phyloP scores from a whole-genome alignment of 2,329 filamentous ascomycete genomes.

The Arthrobotrys pseudoclavata region DNA sequence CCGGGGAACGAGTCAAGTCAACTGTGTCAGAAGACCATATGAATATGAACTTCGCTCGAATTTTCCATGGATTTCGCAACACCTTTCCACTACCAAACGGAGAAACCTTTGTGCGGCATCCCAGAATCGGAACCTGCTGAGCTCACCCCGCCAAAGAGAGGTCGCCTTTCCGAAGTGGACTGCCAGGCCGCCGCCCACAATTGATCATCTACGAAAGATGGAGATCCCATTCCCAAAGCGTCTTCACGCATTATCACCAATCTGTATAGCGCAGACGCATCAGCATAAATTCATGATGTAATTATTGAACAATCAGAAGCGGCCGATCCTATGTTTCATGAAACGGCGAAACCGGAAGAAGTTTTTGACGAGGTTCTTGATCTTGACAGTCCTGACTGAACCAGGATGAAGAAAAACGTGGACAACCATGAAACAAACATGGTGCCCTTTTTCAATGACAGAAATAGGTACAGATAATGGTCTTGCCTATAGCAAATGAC shows the following conservation, averaged over 20 bases:
- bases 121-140: neutral
- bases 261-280: neutral
- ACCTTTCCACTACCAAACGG: neutral
- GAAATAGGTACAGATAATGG: slow-evolving; percentile 35
- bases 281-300: neutral
- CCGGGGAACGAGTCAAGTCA: neutral
- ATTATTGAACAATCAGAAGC: neutral
- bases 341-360: slow-evolving; percentile 37
- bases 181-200: neutral
- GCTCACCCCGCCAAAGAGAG: neutral
- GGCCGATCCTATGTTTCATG: slow-evolving; percentile 48
- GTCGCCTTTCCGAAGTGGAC: neutral
- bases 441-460: slow-evolving; percentile 7
- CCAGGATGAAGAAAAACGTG: slow-evolving; percentile 35
- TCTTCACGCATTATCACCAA: slow-evolving; percentile 10
- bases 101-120: neutral
- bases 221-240: neutral
- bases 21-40: neutral
- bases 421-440: slow-evolving; percentile 39
- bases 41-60: neutral
- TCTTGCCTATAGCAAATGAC: neutral
- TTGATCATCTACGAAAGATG: neutral
- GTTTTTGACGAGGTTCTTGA: slow-evolving; percentile 18
- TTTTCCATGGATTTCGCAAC: neutral
- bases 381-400: neutral